A percentile compares a stretch with the other conserved stretches of the same genome.
Conservation (phyloP, 2,329 filamentous ascomycete genomes). For the Dryadomyces quercivorus region DNA sequence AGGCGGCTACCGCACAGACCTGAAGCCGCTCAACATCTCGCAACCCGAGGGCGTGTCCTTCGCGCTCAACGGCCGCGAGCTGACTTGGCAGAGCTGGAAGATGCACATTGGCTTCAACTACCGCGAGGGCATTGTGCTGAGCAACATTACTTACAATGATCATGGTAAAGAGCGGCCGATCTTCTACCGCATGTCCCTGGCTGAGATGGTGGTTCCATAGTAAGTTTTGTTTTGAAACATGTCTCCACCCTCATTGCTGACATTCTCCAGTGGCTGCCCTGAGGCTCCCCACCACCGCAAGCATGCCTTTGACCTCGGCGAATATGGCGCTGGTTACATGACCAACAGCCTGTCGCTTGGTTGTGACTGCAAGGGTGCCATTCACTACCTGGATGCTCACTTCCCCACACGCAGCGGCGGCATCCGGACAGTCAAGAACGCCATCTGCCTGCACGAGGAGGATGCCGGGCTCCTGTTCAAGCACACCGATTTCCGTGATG, state of each 20-base stretch:
- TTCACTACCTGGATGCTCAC: conserved; percentile 81
- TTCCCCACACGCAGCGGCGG: conserved; percentile 69
- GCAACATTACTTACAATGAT: conserved; percentile 83
- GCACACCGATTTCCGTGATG: conserved; percentile 86
- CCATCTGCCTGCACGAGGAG: conserved; percentile 91
- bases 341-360: conserved; percentile 65
- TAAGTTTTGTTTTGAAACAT: background rate
- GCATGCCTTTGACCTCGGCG: conserved; percentile 69
- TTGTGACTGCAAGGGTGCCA: conserved; percentile 80
- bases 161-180: conserved; percentile 64
- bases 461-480: conserved; percentile 89
- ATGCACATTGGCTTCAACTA: conserved; percentile 94
- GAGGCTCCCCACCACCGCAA: conserved; percentile 72
- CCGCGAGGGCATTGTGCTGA: conserved; percentile 79
- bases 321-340: conserved; percentile 68
- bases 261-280: conserved; percentile 45
- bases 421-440: conserved; percentile 78
- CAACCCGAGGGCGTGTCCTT: conserved; percentile 81
- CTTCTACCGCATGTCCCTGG: conserved; percentile 80
- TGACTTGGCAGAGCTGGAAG: conserved; percentile 90
- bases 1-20: conserved; percentile 62
- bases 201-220: conserved; percentile 90
- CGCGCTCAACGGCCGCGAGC: conserved; percentile 46
- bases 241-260: background rate
- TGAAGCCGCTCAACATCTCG: conserved; percentile 67